Base-by-base conservation (phyloP, 345 rosid genomes). In the Salix purpurea region DNA sequence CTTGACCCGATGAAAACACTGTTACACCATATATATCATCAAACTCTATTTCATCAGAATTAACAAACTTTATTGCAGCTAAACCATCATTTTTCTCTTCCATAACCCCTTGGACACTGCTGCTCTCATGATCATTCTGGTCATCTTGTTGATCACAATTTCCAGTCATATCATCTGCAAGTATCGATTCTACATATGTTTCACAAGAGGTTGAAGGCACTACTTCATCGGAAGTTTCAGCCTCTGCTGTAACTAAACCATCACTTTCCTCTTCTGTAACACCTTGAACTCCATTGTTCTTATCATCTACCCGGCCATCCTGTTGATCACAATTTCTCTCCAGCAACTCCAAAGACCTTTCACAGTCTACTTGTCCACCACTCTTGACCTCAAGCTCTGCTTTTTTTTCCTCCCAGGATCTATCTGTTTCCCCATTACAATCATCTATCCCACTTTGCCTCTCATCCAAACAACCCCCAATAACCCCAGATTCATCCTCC, bases 391-490 rank as follows among this genome's bases (percentile, higher is more conserved):
- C 52, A 65, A 64, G 46, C 72, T 50, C 78, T 70, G n/a, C 30
- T 19, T 83, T 79, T 68, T 77, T 79, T 70, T 77, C 79, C 26
- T 48, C 70, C 64, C 69, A 77, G 26, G 46, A 64, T 6, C 56
- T 72, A 54, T 77, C 50, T 62, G 6, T 69, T 74, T 70, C 76
- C 36, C 34, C 60, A 50, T 39, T 67, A 65, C 67, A 74, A 67
- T 70, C 74, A 70, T 42, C 71, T 46, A 36, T 37, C 69, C 64
- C 70, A 70, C 65, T 23, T 62, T 28, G 67, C 26, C 54, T 52
- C 36, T 67, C 75, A 18, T 77, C 56, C 44, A 71, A 74, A 61
- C 70, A 58, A 69, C 6, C 61, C 50, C 44, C 37, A 65, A 32
- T 5, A 30, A 72, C 42, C 54, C 26, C 30, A 24, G 48, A 62